Percentiles rank a stretch among this genome's conserved stretches.
Conservation (phyloP, 2,329 filamentous ascomycete species). For the Aurifilum marmelostoma region DNA sequence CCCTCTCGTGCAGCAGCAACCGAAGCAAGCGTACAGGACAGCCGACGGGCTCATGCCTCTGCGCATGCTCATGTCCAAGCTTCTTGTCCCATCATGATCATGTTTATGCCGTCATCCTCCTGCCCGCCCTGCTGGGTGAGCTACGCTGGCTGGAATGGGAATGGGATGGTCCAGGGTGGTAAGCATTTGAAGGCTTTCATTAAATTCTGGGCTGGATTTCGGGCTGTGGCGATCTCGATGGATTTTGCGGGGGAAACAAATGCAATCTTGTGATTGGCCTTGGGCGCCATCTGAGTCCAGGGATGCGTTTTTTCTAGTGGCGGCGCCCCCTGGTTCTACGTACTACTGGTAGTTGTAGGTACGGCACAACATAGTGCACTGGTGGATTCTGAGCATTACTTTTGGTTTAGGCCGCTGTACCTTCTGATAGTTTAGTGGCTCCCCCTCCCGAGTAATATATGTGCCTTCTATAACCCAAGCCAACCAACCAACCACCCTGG, state of each 20-base stretch:
- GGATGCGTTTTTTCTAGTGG: conserved; percentile 6
- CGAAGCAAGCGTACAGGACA: neutral
- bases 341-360: neutral
- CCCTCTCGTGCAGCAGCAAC: neutral
- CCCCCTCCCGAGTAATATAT: neutral
- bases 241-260: conserved; percentile 19
- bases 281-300: neutral
- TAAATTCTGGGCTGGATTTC: conserved; percentile 6
- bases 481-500: neutral
- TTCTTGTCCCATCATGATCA: neutral
- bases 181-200: neutral
- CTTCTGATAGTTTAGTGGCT: neutral
- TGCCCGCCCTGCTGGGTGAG: neutral
- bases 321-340: neutral
- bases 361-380: neutral
- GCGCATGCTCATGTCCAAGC: neutral
- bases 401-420: neutral
- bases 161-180: conserved; percentile 9
- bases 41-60: neutral
- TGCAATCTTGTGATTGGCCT: conserved; percentile 4
- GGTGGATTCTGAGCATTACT: neutral
- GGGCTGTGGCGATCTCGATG: conserved; percentile 20
- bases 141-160: neutral
- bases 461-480: neutral
- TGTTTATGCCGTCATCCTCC: neutral